phyloP scores from a whole-genome alignment of 2,329 filamentous ascomycete species.

The Monilinia fructigena region DNA sequence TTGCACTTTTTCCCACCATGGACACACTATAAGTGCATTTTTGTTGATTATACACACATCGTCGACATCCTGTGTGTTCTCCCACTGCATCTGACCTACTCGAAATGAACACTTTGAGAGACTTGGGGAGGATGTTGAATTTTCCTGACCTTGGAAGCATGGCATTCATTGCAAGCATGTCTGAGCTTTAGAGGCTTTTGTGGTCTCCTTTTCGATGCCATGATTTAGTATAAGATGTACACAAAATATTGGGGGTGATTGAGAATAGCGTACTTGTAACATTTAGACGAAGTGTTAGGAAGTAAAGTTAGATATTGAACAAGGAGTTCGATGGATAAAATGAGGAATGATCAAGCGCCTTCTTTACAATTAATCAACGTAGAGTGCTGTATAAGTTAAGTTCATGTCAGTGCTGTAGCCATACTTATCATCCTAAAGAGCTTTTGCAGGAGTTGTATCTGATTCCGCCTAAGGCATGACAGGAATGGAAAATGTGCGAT shows the following conservation, averaged over 20 bases:
- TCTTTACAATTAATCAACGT: not conserved
- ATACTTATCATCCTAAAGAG: not conserved
- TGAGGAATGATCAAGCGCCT: not conserved
- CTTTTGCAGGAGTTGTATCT: not conserved
- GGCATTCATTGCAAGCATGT: constrained; percentile 23
- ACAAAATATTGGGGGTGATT: not conserved
- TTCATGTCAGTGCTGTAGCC: not conserved
- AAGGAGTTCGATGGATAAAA: not conserved
- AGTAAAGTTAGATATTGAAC: not conserved
- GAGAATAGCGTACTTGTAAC: not conserved
- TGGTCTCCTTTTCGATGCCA: constrained; percentile 4
- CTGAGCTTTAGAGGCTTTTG: constrained; percentile 17
- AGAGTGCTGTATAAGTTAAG: not conserved
- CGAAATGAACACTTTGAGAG: constrained; percentile 1
- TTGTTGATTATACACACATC: constrained; percentile 17
- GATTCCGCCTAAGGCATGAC: not conserved
- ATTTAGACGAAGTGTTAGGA: not conserved
- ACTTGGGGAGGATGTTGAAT: not conserved
- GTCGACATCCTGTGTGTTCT: constrained; percentile 19
- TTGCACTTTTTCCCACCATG: constrained; percentile 22
- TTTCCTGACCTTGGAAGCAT: constrained; percentile 16
- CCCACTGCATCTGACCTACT: constrained; percentile 20
- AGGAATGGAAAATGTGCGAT: not conserved
- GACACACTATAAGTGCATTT: constrained; percentile 20
- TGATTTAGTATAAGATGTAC: not conserved